Evolutionary conservation across 495 filamentous ascomycete species (phyloP), one percentile per base, ranked within the genome.

Genomic region (Tuber umbilicatum): DNA sequence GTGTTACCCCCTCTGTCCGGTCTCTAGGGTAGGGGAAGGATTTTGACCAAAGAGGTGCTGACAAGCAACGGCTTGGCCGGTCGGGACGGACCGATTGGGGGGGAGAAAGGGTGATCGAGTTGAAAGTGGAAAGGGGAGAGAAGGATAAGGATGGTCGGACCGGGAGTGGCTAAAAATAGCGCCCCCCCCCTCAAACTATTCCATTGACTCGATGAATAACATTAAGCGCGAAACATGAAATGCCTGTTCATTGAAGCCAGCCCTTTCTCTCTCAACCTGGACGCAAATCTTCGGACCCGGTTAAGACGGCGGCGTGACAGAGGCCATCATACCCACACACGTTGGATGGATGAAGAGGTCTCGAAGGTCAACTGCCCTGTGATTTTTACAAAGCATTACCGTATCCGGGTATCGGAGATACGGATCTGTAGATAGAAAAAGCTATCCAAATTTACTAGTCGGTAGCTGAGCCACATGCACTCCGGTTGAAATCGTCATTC

Each of bases 41-140:
- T 64, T 64, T 64, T 27, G 35, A 16, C 55, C 55, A 64, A 64
- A 64, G 55, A 64, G 55, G 55, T 64, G 27, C 55, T 35, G 55
- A 64, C 55, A 64, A 64, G 55, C 55, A 35, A 64, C 35, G 27
- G 55, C 27, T 64, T 19, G 55, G 55, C 2, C 14, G 55, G 55
- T 35, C 39, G 39, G 39, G 47, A 27, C 23, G 23, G 45, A 50
- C 47, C 47, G 21, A n/a, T n/a, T 50, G 21, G 17, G 43, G 17
- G 23, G 21, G 50, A 14, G 50, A 14, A 4, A 19, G 27, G 27
- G 31, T 35, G n/a, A 14, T 35, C 14, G 14, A 64, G 14, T 64
- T 35, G 55, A 64, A 31, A 35, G 55, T 14, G 55, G 27, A 16
- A 35, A 60, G 3, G 23, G 23, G 50, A 60, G n/a, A 60, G 12